phyloP scores from a whole-genome alignment of 208 protist genomes.

The Trypanosoma theileri region DNA sequence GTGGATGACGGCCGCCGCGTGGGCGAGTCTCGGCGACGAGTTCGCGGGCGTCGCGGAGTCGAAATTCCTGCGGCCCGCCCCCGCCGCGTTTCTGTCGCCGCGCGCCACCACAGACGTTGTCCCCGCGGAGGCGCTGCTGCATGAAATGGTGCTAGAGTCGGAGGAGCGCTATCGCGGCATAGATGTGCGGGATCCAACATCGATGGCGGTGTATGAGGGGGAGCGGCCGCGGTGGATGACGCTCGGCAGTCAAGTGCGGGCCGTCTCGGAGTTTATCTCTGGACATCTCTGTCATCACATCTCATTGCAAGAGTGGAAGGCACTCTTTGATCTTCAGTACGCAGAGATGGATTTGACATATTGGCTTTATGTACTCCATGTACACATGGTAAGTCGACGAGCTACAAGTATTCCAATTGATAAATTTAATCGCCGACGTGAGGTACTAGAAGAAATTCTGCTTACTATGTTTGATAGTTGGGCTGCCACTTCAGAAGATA shows the following conservation, averaged over 20 bases:
- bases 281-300: slow-evolving; percentile 90
- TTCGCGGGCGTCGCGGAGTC: slow-evolving; percentile 69
- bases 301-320: slow-evolving; percentile 75
- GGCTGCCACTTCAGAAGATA: slow-evolving; percentile 78
- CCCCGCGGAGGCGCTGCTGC: slow-evolving; percentile 62
- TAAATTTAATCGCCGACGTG: slow-evolving; percentile 80
- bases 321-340: slow-evolving; percentile 86
- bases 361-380: slow-evolving; percentile 88
- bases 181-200: slow-evolving; percentile 79
- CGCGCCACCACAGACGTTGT: slow-evolving; percentile 80
- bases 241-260: slow-evolving; percentile 76
- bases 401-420: slow-evolving; percentile 86
- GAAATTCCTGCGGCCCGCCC: slow-evolving; percentile 70
- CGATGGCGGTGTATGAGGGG: slow-evolving; percentile 84
- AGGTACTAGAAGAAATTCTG: slow-evolving; percentile 87
- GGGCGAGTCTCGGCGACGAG: slow-evolving; percentile 79
- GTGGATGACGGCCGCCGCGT: slow-evolving; percentile 85
- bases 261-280: slow-evolving; percentile 86
- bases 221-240: slow-evolving; percentile 82
- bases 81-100: slow-evolving; percentile 69
- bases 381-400: slow-evolving; percentile 83
- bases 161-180: slow-evolving; percentile 73
- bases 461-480: slow-evolving; percentile 89
- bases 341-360: slow-evolving; percentile 89
- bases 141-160: slow-evolving; percentile 63